Evolutionary conservation across 176 grass and related monocot genomes (phyloP).

Genomic region (Carex pumila): DNA sequence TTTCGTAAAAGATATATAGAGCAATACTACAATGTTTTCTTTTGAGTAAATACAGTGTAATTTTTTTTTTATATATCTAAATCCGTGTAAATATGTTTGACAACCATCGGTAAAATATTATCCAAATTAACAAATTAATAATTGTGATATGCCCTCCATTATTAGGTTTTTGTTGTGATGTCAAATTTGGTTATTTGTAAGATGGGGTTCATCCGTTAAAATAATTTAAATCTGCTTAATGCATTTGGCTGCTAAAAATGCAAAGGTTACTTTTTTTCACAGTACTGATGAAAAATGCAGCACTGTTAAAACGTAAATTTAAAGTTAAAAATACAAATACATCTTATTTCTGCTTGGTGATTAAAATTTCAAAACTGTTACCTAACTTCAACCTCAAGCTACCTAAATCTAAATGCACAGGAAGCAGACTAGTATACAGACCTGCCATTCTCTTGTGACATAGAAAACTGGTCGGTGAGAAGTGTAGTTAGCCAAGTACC

Average conservation of each 20-base stretch:
- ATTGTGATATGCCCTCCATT: too few relatives aligned
- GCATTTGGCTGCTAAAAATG: not conserved
- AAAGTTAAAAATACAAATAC: not conserved
- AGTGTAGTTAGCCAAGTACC: not conserved
- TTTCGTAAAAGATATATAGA: too few relatives aligned
- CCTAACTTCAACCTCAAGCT: not conserved
- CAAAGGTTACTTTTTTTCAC: not conserved
- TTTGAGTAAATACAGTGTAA: too few relatives aligned
- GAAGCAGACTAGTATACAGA: not conserved
- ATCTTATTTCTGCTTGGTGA: not conserved
- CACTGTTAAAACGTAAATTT: not conserved
- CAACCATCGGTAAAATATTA: too few relatives aligned
- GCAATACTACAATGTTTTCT: too few relatives aligned
- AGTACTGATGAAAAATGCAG: not conserved
- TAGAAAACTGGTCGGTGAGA: slow-evolving; percentile 24
- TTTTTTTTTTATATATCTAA: not conserved
- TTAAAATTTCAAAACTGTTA: not conserved
- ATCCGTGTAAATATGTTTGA: too few relatives aligned
- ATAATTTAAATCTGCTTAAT: not conserved
- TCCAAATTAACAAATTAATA: too few relatives aligned
- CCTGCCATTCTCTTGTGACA: slow-evolving; percentile 6
- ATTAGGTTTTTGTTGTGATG: not conserved
- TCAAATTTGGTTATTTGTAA: too few relatives aligned
- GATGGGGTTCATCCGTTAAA: not conserved
- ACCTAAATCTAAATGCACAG: not conserved